Conservation (phyloP, 495 filamentous ascomycete species). For the Xylaria curta region DNA sequence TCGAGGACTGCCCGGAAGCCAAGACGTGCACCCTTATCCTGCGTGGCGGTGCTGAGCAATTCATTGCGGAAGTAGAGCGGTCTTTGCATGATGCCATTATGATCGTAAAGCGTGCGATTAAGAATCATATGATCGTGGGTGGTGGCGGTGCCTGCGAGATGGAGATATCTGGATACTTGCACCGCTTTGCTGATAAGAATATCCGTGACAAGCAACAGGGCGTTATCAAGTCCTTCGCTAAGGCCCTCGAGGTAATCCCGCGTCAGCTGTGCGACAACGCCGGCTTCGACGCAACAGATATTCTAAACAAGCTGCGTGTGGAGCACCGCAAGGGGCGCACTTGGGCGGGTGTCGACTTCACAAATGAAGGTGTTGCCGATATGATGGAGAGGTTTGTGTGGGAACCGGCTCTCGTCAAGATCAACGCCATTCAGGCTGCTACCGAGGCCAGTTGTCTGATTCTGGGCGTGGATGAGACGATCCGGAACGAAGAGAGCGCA, state of each 20-base stretch:
- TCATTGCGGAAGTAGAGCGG: constrained; percentile 97
- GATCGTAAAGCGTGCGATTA: constrained; percentile 97
- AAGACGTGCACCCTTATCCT: constrained; percentile 97
- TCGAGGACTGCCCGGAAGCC: constrained; percentile 90
- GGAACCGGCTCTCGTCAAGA: constrained; percentile 95
- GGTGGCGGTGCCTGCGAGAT: constrained; percentile 96
- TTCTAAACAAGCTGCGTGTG: constrained; percentile 91
- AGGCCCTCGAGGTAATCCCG: constrained; percentile 95
- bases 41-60: constrained; percentile 96
- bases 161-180: constrained; percentile 92
- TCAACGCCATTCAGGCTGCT: constrained; percentile 95
- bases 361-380: constrained; percentile 86
- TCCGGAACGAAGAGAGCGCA: constrained; percentile 91
- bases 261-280: constrained; percentile 98
- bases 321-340: constrained; percentile 89
- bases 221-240: constrained; percentile 96
- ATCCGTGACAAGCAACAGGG: constrained; percentile 94
- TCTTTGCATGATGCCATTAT: constrained; percentile 98
- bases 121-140: constrained; percentile 91
- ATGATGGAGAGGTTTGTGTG: constrained; percentile 95
- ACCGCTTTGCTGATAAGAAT: constrained; percentile 88
- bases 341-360: constrained; percentile 97
- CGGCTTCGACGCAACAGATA: constrained; percentile 97
- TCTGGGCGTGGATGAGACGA: constrained; percentile 95
- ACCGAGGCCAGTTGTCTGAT: constrained; percentile 96